These are phyloP conservation scores for Phaffia rhodozyma DNA, from an alignment of 1,284 basidiomycete species.

Conservation along the genomic window DNA sequence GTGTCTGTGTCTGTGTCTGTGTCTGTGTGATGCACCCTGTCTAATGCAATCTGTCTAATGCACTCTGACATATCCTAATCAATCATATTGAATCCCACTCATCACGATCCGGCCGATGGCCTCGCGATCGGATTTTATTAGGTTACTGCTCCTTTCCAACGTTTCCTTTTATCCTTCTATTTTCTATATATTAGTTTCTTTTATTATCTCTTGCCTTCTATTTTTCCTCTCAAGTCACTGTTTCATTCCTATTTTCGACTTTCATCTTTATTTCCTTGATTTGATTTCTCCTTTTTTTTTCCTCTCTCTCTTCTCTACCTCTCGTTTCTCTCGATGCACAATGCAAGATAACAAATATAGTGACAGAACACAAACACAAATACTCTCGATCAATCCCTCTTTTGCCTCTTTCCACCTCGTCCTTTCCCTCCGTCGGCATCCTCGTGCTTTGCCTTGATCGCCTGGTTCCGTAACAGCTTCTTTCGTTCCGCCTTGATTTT, in stretches of 20 bases:
- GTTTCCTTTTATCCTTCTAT: background rate
- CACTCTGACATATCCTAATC: no score
- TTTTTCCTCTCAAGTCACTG: background rate
- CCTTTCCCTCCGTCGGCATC: slow-evolving; percentile 21
- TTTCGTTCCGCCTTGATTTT: slow-evolving; percentile 69
- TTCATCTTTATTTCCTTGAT: background rate
- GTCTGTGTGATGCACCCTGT: slow-evolving; percentile 79
- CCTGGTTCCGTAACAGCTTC: slow-evolving; percentile 59
- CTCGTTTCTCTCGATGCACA: background rate
- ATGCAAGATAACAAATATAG: background rate
- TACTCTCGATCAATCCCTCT: background rate
- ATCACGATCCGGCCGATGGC: slow-evolving; percentile 5
- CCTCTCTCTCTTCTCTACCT: background rate
- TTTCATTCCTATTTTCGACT: background rate
- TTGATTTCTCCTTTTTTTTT: slow-evolving; percentile 3
- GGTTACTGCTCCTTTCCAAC: background rate
- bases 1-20: no score
- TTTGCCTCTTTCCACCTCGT: slow-evolving; percentile 10
- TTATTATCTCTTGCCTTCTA: background rate
- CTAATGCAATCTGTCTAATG: no score
- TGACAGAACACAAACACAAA: slow-evolving; percentile 42
- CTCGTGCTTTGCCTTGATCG: slow-evolving; percentile 56
- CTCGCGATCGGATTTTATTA: slow-evolving; percentile 22
- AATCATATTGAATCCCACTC: no score
- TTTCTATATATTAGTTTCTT: background rate